phyloP scores from a whole-genome alignment of 208 protist genomes.

The Acanthamoeba castellanii region DNA sequence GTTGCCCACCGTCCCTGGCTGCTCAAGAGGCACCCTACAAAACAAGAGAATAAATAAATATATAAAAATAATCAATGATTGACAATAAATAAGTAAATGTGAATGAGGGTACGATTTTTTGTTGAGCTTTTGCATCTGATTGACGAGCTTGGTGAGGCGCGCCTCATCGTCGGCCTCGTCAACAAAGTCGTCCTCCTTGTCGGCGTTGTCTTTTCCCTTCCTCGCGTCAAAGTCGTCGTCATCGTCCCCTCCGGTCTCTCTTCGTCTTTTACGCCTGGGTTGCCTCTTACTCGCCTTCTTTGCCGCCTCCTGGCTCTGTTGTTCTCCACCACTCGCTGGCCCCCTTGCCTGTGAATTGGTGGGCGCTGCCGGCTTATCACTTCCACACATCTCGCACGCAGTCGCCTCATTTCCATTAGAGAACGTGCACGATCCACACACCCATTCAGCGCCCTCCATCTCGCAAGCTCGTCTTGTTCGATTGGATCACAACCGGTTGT shows the following conservation, averaged over 20 bases:
- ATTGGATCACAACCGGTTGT: no score
- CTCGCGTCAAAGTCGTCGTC: background rate
- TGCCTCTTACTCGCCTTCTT: background rate
- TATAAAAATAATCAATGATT: background rate
- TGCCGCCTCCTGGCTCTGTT: background rate
- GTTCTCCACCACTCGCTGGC: no score
- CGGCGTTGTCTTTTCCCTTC: background rate
- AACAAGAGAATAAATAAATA: background rate
- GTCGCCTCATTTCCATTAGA: background rate
- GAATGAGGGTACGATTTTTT: conserved; percentile 21
- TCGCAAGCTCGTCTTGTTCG: conserved; percentile 70
- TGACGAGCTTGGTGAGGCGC: background rate
- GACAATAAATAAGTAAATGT: background rate
- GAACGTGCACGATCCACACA: conserved; percentile 77
- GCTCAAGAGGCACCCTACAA: background rate
- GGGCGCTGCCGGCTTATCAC: background rate
- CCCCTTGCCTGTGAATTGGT: background rate
- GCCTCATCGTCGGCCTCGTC: background rate
- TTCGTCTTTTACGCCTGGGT: background rate
- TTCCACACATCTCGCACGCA: background rate
- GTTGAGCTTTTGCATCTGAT: conserved; percentile 17
- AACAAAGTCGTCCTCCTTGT: background rate
- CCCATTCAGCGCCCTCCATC: conserved; percentile 85
- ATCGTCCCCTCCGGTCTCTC: background rate
- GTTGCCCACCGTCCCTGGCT: background rate